Evolutionary conservation across 768 basidiomycete species (phyloP).

Genomic region (Auricularia auricula-judae): DNA sequence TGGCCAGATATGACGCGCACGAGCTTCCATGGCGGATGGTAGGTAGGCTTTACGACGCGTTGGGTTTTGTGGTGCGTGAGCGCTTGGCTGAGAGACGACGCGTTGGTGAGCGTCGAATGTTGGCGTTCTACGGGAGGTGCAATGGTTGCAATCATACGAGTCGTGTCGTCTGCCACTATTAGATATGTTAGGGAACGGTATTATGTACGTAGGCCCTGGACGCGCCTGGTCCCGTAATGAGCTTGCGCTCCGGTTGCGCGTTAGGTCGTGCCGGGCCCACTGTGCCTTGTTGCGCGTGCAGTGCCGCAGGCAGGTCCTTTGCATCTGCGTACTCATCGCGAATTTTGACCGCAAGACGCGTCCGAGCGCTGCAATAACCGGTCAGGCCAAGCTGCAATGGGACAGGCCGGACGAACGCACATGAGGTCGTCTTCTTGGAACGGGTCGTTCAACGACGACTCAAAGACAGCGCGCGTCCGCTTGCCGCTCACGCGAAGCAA

Average conservation of each 20-base stretch:
- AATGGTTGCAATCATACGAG: slow-evolving; percentile 53
- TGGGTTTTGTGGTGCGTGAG: slow-evolving; percentile 89
- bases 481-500: slow-evolving; percentile 55
- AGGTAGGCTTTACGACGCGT: slow-evolving; percentile 87
- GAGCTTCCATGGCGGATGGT: slow-evolving; percentile 95
- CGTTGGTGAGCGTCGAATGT: slow-evolving; percentile 60
- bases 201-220: slow-evolving; percentile 4
- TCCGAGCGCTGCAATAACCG: slow-evolving; percentile 37
- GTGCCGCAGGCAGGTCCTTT: slow-evolving; percentile 70
- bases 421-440: slow-evolving; percentile 61
- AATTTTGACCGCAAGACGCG: slow-evolving; percentile 76
- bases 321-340: slow-evolving; percentile 82
- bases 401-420: slow-evolving; percentile 22
- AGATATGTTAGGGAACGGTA: background rate
- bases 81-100: slow-evolving; percentile 69
- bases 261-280: slow-evolving; percentile 72
- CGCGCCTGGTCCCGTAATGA: slow-evolving; percentile 64
- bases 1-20: slow-evolving; percentile 95
- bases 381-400: background rate
- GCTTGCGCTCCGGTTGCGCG: slow-evolving; percentile 36
- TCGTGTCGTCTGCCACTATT: slow-evolving; percentile 14
- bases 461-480: slow-evolving; percentile 62
- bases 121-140: slow-evolving; percentile 35
- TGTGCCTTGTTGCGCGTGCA: slow-evolving; percentile 70
- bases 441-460: slow-evolving; percentile 48